Base-by-base conservation (phyloP, 2,329 filamentous ascomycete genomes). In the Sporothrix schenckii region DNA sequence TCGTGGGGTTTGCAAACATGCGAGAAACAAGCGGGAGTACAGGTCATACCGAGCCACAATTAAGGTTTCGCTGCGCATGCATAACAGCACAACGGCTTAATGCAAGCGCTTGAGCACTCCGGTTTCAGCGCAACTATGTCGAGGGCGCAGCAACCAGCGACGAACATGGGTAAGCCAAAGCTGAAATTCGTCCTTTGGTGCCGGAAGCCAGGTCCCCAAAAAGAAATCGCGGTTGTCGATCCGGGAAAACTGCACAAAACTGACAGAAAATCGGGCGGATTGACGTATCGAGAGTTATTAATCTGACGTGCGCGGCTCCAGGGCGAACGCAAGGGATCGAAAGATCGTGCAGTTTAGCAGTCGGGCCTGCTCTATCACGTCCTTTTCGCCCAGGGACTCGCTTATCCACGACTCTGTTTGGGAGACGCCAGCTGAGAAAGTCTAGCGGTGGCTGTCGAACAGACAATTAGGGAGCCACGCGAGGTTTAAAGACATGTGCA, bases 51-150 rank as follows among this genome's bases (percentile, higher is more conserved):
- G 54, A 68, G 63, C 68, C 58, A 60, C 52, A 70, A 70, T 72
- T 72, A 69, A 73, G 67, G 69, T 73, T 73, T 72, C 68, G 72
- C 56, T 71, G 47, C 54, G 65, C 65, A 68, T 49, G 58, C 69
- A 71, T 52, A 53, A 14, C 27, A 52, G 70, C 63, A 69, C 66
- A 65, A 50, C 53, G 47, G 60, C 39, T 61, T 67, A 63, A 67
- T 61, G 66, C 66, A 68, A 63, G 50, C 50, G 47, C 61, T 49
- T 49, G 21, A 47, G 61, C 49, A 52, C 44, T 66, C 53, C 68
- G 47, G 67, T 71, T 67, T 71, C 67, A 67, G 61, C 16, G 49
- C 50, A 41, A 50, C 66, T 30, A 63, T 65, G 58, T 30, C 34
- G 58, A 49, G 21, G 60, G 60, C 68, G 58, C 58, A 69, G 68